These are phyloP conservation scores for Saprolegnia parasitica DNA, from an alignment of 352 stramenopile species.

Conservation along the genomic window DNA sequence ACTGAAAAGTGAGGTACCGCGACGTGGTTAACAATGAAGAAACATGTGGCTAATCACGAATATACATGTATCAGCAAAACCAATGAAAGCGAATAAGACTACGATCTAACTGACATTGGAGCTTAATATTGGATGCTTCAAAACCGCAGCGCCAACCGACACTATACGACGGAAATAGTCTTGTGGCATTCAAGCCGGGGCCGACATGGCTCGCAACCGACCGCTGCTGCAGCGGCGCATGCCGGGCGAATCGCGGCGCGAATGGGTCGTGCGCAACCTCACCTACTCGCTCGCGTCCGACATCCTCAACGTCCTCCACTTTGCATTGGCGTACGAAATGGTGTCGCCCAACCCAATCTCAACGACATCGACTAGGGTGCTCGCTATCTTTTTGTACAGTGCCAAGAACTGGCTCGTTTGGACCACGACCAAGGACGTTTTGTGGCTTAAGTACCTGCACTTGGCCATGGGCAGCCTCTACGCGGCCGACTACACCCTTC, in stretches of 20 bases:
- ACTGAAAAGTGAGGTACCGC: no score
- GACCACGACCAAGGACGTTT: conserved; percentile 4
- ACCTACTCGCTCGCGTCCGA: conserved; percentile 8
- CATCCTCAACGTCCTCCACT: conserved; percentile 20
- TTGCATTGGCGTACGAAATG: conserved; percentile 12
- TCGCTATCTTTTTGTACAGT: conserved; percentile 17
- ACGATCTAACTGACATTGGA: no score
- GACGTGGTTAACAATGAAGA: no score
- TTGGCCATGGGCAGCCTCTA: conserved; percentile 17
- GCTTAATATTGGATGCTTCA: no score
- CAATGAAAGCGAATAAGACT: no score
- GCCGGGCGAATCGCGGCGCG: conserved; percentile 15
- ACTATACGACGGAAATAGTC: neutral
- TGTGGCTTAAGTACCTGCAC: neutral
- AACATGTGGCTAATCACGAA: no score
- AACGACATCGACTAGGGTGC: neutral
- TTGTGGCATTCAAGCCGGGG: neutral
- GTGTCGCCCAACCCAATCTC: neutral
- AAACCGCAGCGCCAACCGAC: neutral
- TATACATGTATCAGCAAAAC: no score
- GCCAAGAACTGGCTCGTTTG: conserved; percentile 18
- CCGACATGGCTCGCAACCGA: neutral
- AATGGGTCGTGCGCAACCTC: conserved; percentile 26
- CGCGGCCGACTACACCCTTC: conserved; percentile 15
- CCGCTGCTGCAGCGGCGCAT: conserved; percentile 18